Base-by-base conservation (phyloP, 805 yeast species). In the Candida sphagnicola region DNA sequence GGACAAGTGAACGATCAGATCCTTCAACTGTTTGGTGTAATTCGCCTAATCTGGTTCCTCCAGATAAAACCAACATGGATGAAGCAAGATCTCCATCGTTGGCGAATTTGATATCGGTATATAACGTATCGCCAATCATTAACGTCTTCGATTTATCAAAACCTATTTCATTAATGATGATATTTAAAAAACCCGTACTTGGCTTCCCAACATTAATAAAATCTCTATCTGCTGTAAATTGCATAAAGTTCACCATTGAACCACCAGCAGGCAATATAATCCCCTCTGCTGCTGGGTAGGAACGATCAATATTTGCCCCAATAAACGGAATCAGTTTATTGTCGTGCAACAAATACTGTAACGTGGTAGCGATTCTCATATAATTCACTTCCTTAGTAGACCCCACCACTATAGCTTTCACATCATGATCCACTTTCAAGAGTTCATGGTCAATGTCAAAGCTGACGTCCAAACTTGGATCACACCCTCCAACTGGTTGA, bases 101-200 rank as follows among this genome's bases (percentile, higher is more conserved):
- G 3, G 70, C 72, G 45, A 66, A 65, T 44, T 66, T 66, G 43
- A 66, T 65, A 41, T 66, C 72, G 2, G 72, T 66, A 42, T 66
- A 66, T 28, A 66, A 47, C 3, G 72, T 66, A 41, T 66, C 72
- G 10, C 72, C 72, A 6, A 65, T 59, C 72, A 66, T 65, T 33
- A 65, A 42, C 2, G 71, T 61, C 24, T 47, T 53, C 14, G 35
- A 39, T 23, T 46, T 51, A 17, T 56, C 57, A 45, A 61, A 65
- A 11, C 51, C 50, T 31, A 51, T 53, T 16, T 49, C 51, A 4
- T 47, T 42, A 25, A 66, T 37, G 14, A 66, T 59, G 6, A 56
- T 44, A 15, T 65, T 59, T 29, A 66, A 43, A 21, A 66, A 54
- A 8, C 49, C 42, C 1, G 51, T 35, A 40, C 67, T 61, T 12